Percentiles rank a stretch among this genome's conserved stretches.
Evolutionary conservation across 2,329 filamentous ascomycete genomes (phyloP).

Genomic region (Acrocalymma vagum): DNA sequence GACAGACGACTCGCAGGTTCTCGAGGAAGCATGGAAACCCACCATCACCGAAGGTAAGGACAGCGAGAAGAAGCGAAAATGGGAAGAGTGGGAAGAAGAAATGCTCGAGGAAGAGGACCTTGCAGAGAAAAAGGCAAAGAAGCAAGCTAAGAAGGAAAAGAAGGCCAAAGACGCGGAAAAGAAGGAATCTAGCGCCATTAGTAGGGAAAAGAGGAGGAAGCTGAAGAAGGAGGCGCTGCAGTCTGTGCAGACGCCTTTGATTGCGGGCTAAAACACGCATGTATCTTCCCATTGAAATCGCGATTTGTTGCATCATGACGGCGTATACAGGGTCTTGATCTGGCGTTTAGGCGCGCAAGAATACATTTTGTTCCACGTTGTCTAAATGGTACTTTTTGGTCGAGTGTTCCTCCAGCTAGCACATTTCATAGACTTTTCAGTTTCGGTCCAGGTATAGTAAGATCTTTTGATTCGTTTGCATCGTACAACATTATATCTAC

Average conservation of each 20-base stretch:
- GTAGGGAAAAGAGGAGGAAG: slow-evolving; percentile 59
- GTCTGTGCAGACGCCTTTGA: slow-evolving; percentile 49
- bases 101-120: slow-evolving; percentile 44
- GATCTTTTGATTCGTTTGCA: no score
- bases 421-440: no score
- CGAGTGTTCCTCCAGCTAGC: no score
- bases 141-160: slow-evolving; percentile 60
- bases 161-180: slow-evolving; percentile 42
- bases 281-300: no score
- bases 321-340: no score
- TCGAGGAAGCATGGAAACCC: slow-evolving; percentile 58
- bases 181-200: slow-evolving; percentile 37
- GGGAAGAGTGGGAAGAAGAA: slow-evolving; percentile 49
- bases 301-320: slow-evolving; percentile 16
- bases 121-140: slow-evolving; percentile 45
- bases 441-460: no score
- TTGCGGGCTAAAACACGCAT: slow-evolving; percentile 32
- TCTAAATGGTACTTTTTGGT: no score
- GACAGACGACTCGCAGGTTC: slow-evolving; percentile 78
- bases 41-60: slow-evolving; percentile 35
- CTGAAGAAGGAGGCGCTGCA: slow-evolving; percentile 58
- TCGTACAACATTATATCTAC: no score
- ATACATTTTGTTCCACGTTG: neutral
- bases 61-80: slow-evolving; percentile 47
- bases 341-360: slow-evolving; percentile 12